Percentiles rank a stretch among this genome's conserved stretches.
These are phyloP conservation scores for Clavariopsis aquatica DNA, from an alignment of 495 filamentous ascomycete genomes.

Conservation along the genomic window DNA sequence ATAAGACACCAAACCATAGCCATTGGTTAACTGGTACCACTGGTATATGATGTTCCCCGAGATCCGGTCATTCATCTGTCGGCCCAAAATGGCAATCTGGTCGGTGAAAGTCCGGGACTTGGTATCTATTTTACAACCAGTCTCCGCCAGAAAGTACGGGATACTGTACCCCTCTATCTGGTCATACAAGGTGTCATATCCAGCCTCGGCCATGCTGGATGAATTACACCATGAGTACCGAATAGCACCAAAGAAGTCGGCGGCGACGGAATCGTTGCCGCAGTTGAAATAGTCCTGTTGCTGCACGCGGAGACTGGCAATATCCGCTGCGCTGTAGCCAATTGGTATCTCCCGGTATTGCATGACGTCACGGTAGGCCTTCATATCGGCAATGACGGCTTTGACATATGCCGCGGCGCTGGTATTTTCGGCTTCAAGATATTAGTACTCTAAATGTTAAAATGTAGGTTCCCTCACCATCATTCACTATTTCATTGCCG, in stretches of 20 bases:
- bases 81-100: conserved; percentile 24
- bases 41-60: conserved; percentile 33
- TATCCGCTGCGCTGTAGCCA: conserved; percentile 26
- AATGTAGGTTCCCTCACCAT: background rate
- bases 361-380: conserved; percentile 28
- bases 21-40: conserved; percentile 18
- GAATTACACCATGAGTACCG: conserved; percentile 24
- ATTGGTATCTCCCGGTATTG: conserved; percentile 32
- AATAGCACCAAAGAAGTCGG: conserved; percentile 29
- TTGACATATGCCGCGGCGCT: conserved; percentile 18
- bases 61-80: conserved; percentile 26
- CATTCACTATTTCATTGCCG: conserved; percentile 26
- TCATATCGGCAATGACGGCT: conserved; percentile 32
- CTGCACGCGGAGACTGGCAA: background rate
- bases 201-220: conserved; percentile 13
- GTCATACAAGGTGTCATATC: conserved; percentile 19
- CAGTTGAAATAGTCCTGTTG: conserved; percentile 32
- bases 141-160: conserved; percentile 31
- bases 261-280: conserved; percentile 10
- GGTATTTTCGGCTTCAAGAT: background rate
- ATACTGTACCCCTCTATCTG: conserved; percentile 19
- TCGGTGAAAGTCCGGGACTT: conserved; percentile 3
- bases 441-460: background rate
- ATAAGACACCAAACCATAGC: conserved; percentile 24
- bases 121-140: conserved; percentile 7